Conservation (phyloP, 2,329 filamentous ascomycete species). For the Fusarium sp. region DNA sequence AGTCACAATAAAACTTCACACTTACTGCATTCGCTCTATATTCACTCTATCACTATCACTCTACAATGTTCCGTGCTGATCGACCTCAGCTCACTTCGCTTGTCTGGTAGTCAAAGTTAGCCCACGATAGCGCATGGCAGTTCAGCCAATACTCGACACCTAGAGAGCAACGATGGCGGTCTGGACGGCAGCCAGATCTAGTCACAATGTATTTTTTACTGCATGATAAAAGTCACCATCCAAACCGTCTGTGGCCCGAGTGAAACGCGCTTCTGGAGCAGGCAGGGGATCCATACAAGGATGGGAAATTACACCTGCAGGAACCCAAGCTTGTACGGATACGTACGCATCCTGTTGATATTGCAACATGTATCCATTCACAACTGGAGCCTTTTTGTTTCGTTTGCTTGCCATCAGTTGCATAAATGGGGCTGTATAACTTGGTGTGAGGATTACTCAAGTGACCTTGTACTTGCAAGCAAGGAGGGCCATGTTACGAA, state of each 20-base stretch:
- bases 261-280: conserved; percentile 41
- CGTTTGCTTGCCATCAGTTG: not conserved
- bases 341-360: conserved; percentile 1
- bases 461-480: not conserved
- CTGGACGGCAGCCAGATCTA: not conserved
- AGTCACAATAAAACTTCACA: not conserved
- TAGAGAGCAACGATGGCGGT: conserved; percentile 4
- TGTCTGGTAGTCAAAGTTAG: conserved; percentile 4
- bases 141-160: not conserved
- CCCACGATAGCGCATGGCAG: conserved; percentile 10
- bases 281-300: conserved; percentile 41
- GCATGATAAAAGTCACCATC: conserved; percentile 20
- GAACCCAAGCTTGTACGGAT: conserved; percentile 35
- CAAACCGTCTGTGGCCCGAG: conserved; percentile 18
- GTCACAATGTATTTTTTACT: conserved; percentile 4
- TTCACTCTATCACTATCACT: not conserved
- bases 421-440: not conserved
- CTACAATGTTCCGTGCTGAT: conserved; percentile 8
- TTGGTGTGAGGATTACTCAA: not conserved
- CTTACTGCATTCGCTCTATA: not conserved
- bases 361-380: not conserved
- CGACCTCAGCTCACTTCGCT: conserved; percentile 32
- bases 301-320: conserved; percentile 48
- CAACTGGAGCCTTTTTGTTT: too few species aligned
- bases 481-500: not conserved